phyloP scores from a whole-genome alignment of 805 yeast genomes.

The Cyberlindnera euphorbiiphila region DNA sequence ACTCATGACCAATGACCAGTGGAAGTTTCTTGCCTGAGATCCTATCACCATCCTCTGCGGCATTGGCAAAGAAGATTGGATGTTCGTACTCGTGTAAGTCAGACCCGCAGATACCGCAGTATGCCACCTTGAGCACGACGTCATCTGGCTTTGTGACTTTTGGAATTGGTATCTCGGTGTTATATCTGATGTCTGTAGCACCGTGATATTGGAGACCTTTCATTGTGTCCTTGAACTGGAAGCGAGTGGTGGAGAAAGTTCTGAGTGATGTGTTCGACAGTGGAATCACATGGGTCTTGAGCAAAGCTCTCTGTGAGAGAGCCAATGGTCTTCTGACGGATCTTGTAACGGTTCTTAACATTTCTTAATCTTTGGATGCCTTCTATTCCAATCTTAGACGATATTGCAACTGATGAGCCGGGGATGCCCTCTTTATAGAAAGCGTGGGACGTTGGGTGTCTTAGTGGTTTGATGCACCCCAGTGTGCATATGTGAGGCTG shows the following conservation, averaged over 20 bases:
- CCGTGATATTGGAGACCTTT: slow-evolving; percentile 38
- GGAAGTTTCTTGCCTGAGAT: slow-evolving; percentile 41
- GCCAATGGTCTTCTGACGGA: background rate
- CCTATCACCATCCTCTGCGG: slow-evolving; percentile 28
- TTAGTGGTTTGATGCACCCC: too few relatives aligned
- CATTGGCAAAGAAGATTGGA: slow-evolving; percentile 61
- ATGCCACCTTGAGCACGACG: slow-evolving; percentile 40
- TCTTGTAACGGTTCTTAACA: slow-evolving; percentile 2
- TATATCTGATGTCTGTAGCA: slow-evolving; percentile 34
- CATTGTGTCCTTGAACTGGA: background rate
- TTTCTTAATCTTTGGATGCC: too few relatives aligned
- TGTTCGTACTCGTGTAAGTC: slow-evolving; percentile 57
- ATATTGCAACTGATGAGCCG: too few relatives aligned
- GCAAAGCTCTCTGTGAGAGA: background rate
- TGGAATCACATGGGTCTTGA: background rate
- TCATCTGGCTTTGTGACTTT: slow-evolving; percentile 35
- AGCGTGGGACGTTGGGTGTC: too few relatives aligned
- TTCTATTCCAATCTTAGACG: too few relatives aligned
- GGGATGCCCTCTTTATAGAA: too few relatives aligned
- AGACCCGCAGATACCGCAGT: slow-evolving; percentile 58
- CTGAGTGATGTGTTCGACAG: background rate
- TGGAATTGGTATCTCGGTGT: slow-evolving; percentile 35
- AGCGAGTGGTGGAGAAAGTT: background rate
- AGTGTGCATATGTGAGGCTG: too few relatives aligned
- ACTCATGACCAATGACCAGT: slow-evolving; percentile 58